These are phyloP conservation scores for Geranium incanum DNA, from an alignment of 441 rosid genomes.

Conservation along the genomic window DNA sequence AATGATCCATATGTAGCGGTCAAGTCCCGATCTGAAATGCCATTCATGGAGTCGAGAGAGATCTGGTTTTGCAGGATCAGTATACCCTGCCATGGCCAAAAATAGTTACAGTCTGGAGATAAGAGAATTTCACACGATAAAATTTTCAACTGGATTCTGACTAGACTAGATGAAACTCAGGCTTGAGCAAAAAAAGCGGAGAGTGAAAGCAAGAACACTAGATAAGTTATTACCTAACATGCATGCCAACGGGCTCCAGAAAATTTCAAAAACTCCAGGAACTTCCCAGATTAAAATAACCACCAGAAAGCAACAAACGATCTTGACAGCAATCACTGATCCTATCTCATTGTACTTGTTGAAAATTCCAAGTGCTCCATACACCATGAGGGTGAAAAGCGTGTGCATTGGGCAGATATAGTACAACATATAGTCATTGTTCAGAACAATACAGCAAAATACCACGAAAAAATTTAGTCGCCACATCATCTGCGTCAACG, in stretches of 20 bases:
- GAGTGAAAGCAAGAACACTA: conserved; percentile 12
- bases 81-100: conserved; percentile 52
- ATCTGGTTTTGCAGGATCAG: conserved; percentile 89
- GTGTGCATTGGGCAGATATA: conserved; percentile 99
- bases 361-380: conserved; percentile 88
- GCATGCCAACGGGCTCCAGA: conserved; percentile 84
- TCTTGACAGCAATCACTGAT: conserved; percentile 78
- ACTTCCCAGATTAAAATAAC: conserved; percentile 92
- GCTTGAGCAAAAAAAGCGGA: conserved; percentile 8
- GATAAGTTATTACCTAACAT: conserved; percentile 50
- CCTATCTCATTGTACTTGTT: conserved; percentile 80
- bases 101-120: background rate
- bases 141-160: background rate
- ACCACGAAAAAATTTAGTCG: conserved; percentile 90
- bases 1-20: conserved; percentile 93
- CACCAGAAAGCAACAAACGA: conserved; percentile 72
- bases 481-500: conserved; percentile 95
- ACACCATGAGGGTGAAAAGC: conserved; percentile 89
- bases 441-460: conserved; percentile 77
- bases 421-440: conserved; percentile 88
- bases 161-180: background rate
- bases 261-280: conserved; percentile 77
- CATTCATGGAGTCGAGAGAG: conserved; percentile 81
- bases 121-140: background rate
- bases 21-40: conserved; percentile 99